Percentiles rank a stretch among this genome's conserved stretches.
These are phyloP conservation scores for Nicotiana undulata DNA, from an alignment of 257 asterid species.

Conservation along the genomic window DNA sequence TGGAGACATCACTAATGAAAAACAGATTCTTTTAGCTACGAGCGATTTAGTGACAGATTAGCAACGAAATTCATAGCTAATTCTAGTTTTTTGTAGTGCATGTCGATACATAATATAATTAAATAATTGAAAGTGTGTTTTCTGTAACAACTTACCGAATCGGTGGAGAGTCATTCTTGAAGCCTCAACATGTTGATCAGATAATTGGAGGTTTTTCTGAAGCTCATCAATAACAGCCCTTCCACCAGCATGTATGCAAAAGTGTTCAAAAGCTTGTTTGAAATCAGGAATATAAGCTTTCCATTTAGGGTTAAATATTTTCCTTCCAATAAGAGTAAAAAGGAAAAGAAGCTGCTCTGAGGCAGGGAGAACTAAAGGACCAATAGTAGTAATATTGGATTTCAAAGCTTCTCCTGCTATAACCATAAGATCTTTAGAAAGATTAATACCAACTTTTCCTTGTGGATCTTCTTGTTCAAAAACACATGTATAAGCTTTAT, in stretches of 20 bases:
- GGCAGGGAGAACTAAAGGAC: slow-evolving; percentile 79
- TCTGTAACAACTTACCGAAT: slow-evolving; percentile 26
- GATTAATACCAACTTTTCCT: slow-evolving; percentile 68
- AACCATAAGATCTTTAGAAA: slow-evolving; percentile 76
- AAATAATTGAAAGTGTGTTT: background rate
- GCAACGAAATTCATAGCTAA: too few relatives aligned
- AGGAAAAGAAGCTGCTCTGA: slow-evolving; percentile 72
- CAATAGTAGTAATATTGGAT: slow-evolving; percentile 79
- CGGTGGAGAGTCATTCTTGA: slow-evolving; percentile 84
- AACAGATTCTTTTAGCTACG: too few relatives aligned
- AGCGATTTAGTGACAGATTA: too few relatives aligned
- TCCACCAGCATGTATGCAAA: slow-evolving; percentile 85
- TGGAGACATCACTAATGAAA: too few relatives aligned
- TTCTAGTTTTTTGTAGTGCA: too few relatives aligned
- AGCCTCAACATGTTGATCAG: slow-evolving; percentile 89
- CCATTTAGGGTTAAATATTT: slow-evolving; percentile 75
- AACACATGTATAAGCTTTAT: slow-evolving; percentile 67
- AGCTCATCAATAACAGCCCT: slow-evolving; percentile 89
- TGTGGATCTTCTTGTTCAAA: slow-evolving; percentile 75
- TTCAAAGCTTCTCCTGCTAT: slow-evolving; percentile 86
- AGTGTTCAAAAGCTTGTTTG: slow-evolving; percentile 76
- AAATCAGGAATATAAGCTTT: slow-evolving; percentile 84
- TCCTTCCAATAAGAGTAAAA: slow-evolving; percentile 70
- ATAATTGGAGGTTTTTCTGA: slow-evolving; percentile 72
- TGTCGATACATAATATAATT: background rate